Evolutionary conservation across 768 basidiomycete genomes (phyloP).

Genomic region (Mycena capillaripes): DNA sequence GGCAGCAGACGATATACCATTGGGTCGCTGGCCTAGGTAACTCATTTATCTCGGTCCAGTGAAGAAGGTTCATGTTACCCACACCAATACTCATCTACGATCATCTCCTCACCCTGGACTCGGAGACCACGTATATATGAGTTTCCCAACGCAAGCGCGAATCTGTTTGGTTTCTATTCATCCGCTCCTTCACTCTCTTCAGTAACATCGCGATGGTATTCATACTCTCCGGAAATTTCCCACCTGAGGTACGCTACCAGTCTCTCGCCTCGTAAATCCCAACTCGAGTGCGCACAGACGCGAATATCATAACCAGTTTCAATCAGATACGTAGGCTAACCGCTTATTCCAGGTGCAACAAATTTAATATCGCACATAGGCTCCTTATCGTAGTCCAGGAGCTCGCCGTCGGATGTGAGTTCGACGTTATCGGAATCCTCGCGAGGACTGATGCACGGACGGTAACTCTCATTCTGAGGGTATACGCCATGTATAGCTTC

Average conservation of each 20-base stretch:
- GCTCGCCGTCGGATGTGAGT: too few relatives aligned
- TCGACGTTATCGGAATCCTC: too few relatives aligned
- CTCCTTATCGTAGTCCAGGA: too few relatives aligned
- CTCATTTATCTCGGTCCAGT: not conserved
- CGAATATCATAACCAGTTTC: too few relatives aligned
- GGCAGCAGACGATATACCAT: not conserved
- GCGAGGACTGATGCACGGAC: too few relatives aligned
- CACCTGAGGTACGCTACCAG: not conserved
- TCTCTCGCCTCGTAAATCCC: too few relatives aligned
- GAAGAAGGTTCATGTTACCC: not conserved
- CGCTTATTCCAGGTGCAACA: too few relatives aligned
- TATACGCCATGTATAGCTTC: not conserved
- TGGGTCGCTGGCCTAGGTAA: not conserved
- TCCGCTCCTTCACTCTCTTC: not conserved
- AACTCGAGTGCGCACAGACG: not conserved
- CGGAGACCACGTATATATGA: not conserved
- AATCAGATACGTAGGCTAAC: too few relatives aligned
- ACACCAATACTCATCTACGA: not conserved
- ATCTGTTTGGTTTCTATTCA: conserved; percentile 3
- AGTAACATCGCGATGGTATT: not conserved
- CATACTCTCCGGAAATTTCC: not conserved
- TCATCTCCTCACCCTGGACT: not conserved
- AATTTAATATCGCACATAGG: too few relatives aligned
- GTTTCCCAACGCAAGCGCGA: not conserved
- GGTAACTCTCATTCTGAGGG: too few relatives aligned